These are phyloP conservation scores for Canariomyces notabilis DNA, from an alignment of 2,329 filamentous ascomycete genomes.

Conservation along the genomic window DNA sequence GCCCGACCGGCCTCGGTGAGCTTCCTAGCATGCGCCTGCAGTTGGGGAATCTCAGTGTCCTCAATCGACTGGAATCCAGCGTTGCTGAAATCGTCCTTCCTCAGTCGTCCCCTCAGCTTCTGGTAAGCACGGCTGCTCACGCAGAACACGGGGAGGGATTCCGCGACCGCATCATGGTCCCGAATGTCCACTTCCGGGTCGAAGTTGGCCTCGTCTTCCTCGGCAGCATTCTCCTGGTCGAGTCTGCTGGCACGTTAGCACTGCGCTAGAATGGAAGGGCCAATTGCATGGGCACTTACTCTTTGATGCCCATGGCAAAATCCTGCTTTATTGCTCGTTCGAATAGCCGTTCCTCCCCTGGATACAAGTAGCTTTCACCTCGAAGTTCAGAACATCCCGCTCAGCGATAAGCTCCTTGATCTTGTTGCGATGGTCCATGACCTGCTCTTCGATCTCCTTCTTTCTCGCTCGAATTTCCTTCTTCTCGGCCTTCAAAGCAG, in stretches of 20 bases:
- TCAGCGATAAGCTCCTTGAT: constrained; percentile 27
- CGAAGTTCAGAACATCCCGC: constrained; percentile 18
- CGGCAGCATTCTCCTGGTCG: constrained; percentile 47
- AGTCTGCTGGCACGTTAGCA: constrained; percentile 31
- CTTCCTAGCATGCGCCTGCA: constrained; percentile 54
- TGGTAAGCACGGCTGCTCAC: constrained; percentile 60
- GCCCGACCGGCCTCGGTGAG: constrained; percentile 38
- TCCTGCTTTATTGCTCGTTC: constrained; percentile 52
- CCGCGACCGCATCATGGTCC: constrained; percentile 54
- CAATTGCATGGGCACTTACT: constrained; percentile 33
- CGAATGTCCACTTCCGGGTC: constrained; percentile 49
- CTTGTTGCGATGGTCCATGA: constrained; percentile 7
- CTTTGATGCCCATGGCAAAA: constrained; percentile 56
- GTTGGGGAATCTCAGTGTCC: constrained; percentile 55
- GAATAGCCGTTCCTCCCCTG: constrained; percentile 53
- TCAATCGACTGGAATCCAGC: constrained; percentile 46
- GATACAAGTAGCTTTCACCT: constrained; percentile 42
- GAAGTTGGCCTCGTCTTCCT: constrained; percentile 50
- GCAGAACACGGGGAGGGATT: constrained; percentile 57
- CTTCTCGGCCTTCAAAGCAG: constrained; percentile 26
- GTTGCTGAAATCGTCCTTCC: constrained; percentile 44
- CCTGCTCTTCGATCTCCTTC: constrained; percentile 15
- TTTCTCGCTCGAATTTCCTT: constrained; percentile 18
- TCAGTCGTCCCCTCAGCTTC: constrained; percentile 51
- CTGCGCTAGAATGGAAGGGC: neutral